Percentiles rank a stretch among this genome's conserved stretches.
Conservation (phyloP, 371 early-diverging fungal species). For the Mortierella sp. region DNA sequence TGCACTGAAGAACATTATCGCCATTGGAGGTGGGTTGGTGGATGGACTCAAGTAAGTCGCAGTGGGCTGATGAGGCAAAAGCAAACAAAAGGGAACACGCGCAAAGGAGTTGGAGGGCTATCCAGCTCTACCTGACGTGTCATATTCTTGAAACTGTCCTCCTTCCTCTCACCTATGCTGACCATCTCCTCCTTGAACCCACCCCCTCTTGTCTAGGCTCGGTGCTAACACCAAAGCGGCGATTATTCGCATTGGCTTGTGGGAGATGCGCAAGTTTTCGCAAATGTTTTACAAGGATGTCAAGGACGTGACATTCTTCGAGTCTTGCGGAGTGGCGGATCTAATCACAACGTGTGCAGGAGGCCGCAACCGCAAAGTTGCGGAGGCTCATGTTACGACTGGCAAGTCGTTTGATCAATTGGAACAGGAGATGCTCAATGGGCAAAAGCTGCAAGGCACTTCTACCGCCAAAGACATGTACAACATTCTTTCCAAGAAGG, state of each 20-base stretch:
- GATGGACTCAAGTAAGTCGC: constrained; percentile 81
- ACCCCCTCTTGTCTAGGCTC: too few species aligned
- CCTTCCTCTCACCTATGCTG: too few species aligned
- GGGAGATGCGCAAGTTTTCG: constrained; percentile 96
- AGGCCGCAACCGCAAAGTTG: constrained; percentile 96
- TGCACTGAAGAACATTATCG: constrained; percentile 98
- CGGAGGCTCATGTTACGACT: constrained; percentile 90
- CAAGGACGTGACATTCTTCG: constrained; percentile 92
- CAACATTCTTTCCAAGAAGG: constrained; percentile 75
- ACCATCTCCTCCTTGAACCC: too few species aligned
- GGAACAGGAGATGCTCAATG: constrained; percentile 92
- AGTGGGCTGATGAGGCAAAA: too few species aligned
- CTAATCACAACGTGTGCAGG: constrained; percentile 96
- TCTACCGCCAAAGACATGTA: constrained; percentile 91
- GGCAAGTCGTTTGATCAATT: constrained; percentile 91
- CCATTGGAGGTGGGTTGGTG: constrained; percentile 96
- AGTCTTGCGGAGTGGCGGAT: constrained; percentile 94
- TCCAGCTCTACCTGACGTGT: too few species aligned
- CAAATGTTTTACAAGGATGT: constrained; percentile 83
- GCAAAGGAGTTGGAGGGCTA: too few species aligned
- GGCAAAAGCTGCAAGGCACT: constrained; percentile 98
- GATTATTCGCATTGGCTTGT: constrained; percentile 94
- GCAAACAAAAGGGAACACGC: too few species aligned
- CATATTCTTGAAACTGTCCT: too few species aligned
- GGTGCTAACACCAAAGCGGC: constrained; percentile 98